A percentile compares a stretch with the other conserved stretches of the same genome.
Conservation (phyloP, 352 stramenopile species). For the Globisporangium radiosum region DNA sequence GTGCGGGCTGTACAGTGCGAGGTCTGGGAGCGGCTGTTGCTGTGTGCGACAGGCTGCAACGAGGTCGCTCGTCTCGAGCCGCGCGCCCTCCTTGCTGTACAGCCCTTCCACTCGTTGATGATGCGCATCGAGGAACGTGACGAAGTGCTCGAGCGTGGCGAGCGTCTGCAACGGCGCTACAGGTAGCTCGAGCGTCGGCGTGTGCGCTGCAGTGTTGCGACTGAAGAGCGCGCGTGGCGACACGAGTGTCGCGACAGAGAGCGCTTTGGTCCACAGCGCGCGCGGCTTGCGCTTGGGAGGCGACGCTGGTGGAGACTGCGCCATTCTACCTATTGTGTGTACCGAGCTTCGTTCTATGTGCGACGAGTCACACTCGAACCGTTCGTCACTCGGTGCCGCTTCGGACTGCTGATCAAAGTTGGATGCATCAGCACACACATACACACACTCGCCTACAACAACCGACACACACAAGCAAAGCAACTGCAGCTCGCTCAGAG, state of each 20-base stretch:
- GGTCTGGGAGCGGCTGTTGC: constrained; percentile 21
- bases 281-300: not conserved
- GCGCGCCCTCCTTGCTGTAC: constrained; percentile 29
- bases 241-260: constrained; percentile 4
- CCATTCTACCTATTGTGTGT: not conserved
- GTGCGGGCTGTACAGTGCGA: constrained; percentile 34
- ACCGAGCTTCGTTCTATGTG: no score
- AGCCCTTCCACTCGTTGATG: constrained; percentile 38
- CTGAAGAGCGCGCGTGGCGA: constrained; percentile 2
- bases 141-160: constrained; percentile 24
- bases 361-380: no score
- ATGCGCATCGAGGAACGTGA: constrained; percentile 42
- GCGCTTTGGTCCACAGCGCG: constrained; percentile 5
- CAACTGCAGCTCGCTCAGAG: no score
- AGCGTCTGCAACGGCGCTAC: constrained; percentile 30
- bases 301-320: not conserved
- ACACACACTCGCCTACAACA: no score
- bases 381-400: no score
- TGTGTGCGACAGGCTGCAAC: constrained; percentile 11
- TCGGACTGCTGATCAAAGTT: no score
- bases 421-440: no score
- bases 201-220: not conserved
- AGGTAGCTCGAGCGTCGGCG: not conserved
- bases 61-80: constrained; percentile 20
- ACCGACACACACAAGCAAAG: no score